These are phyloP conservation scores for Phaeosphaeria sp. DNA, from an alignment of 2,329 filamentous ascomycete genomes.

Conservation along the genomic window DNA sequence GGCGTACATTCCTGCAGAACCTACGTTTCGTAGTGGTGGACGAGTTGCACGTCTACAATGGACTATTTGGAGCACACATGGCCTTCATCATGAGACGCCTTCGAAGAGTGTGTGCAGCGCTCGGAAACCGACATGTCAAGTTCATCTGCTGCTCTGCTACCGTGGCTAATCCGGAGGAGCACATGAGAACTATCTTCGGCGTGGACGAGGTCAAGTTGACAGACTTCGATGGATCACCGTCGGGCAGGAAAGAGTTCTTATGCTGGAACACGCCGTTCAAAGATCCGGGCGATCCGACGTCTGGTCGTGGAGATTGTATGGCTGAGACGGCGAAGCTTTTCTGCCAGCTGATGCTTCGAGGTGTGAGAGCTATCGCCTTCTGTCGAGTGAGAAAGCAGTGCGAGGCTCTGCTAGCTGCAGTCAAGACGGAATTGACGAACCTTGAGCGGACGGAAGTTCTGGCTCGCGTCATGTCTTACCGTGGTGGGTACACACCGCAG, in stretches of 20 bases:
- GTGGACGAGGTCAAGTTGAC: slow-evolving; percentile 80
- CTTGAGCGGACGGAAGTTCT: slow-evolving; percentile 78
- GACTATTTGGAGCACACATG: slow-evolving; percentile 90
- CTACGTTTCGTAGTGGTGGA: slow-evolving; percentile 84
- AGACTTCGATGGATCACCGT: slow-evolving; percentile 91
- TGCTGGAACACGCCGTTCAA: slow-evolving; percentile 98
- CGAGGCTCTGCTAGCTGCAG: slow-evolving; percentile 79
- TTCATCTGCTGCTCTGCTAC: slow-evolving; percentile 98
- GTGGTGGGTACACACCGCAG: slow-evolving; percentile 91
- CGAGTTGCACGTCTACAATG: slow-evolving; percentile 96
- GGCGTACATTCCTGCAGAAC: slow-evolving; percentile 88
- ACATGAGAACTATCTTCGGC: slow-evolving; percentile 95
- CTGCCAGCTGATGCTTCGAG: slow-evolving; percentile 84
- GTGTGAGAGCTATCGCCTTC: slow-evolving; percentile 91
- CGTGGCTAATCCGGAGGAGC: slow-evolving; percentile 87
- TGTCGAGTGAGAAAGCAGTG: slow-evolving; percentile 88
- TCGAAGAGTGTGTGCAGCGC: slow-evolving; percentile 83
- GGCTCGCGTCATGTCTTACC: slow-evolving; percentile 89
- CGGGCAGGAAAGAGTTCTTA: slow-evolving; percentile 90
- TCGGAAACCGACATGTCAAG: slow-evolving; percentile 83
- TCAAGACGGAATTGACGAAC: slow-evolving; percentile 76
- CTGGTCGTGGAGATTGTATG: slow-evolving; percentile 82
- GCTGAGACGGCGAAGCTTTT: slow-evolving; percentile 89
- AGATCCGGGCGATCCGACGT: slow-evolving; percentile 84
- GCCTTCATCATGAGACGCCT: slow-evolving; percentile 93